Conservation (phyloP, 345 rosid genomes). For the Lagerstroemia speciosa region DNA sequence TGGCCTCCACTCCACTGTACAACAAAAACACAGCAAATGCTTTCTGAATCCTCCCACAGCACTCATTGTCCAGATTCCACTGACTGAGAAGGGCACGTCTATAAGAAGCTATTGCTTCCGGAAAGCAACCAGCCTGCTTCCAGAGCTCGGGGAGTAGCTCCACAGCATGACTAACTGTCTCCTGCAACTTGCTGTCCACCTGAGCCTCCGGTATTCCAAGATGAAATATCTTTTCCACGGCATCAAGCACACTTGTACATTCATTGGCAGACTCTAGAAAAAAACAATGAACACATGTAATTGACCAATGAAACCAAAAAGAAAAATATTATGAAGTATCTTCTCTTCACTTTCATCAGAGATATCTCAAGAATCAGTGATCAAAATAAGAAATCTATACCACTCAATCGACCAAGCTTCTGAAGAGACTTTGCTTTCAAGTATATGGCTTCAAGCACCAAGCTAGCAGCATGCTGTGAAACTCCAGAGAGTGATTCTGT, state of each 20-base stretch:
- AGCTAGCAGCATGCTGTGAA: slow-evolving; percentile 77
- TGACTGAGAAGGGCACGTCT: slow-evolving; percentile 80
- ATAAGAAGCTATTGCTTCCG: slow-evolving; percentile 68
- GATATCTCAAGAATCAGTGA: neutral
- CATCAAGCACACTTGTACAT: slow-evolving; percentile 82
- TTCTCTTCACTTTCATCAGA: neutral
- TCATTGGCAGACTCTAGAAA: slow-evolving; percentile 82
- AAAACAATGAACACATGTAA: slow-evolving; percentile 5
- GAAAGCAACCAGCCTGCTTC: slow-evolving; percentile 63
- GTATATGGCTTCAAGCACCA: slow-evolving; percentile 82
- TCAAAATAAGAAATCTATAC: slow-evolving; percentile 22
- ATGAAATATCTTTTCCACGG: slow-evolving; percentile 71
- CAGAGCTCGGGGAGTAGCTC: slow-evolving; percentile 81
- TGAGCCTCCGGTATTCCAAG: slow-evolving; percentile 79
- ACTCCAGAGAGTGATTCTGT: slow-evolving; percentile 29
- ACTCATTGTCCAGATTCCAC: slow-evolving; percentile 72
- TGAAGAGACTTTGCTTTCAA: slow-evolving; percentile 90
- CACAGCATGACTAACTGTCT: slow-evolving; percentile 79
- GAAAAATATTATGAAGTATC: neutral
- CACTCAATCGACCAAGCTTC: slow-evolving; percentile 68
- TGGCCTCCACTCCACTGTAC: slow-evolving; percentile 82
- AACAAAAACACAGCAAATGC: slow-evolving; percentile 73
- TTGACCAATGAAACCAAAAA: neutral
- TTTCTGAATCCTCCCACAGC: slow-evolving; percentile 83
- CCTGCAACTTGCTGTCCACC: slow-evolving; percentile 67